phyloP scores from a whole-genome alignment of 225 moss, liverwort and hornwort genomes.

The Anthoceros angustus region DNA sequence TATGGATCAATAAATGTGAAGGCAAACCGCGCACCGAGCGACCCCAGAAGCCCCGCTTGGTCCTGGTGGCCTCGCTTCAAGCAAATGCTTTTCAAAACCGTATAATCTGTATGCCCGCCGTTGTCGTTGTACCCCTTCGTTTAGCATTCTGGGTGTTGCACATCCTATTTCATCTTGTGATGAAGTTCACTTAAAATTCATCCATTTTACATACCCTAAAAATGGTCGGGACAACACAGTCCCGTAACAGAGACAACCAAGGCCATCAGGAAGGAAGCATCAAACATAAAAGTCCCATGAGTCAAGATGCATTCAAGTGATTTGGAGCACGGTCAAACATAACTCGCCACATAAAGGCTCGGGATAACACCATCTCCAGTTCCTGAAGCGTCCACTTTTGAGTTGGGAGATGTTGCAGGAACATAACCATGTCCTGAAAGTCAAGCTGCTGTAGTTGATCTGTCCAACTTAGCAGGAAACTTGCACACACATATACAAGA shows the following conservation, averaged over 20 bases:
- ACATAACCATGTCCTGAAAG: constrained; percentile 97
- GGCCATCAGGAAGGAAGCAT: too few species aligned
- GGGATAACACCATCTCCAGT: constrained; percentile 87
- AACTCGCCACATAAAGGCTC: constrained; percentile 99
- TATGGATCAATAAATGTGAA: not conserved
- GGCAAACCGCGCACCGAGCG: not conserved
- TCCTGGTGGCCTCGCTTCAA: too few species aligned
- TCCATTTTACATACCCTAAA: too few species aligned
- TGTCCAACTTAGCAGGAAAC: constrained; percentile 94
- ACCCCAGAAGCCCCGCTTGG: too few species aligned
- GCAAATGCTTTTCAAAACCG: too few species aligned
- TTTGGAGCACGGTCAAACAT: constrained; percentile 97
- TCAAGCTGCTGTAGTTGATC: constrained; percentile 91
- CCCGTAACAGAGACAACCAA: too few species aligned
- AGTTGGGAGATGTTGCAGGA: constrained; percentile 88
- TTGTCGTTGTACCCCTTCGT: too few species aligned
- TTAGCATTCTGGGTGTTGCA: too few species aligned
- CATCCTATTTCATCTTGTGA: too few species aligned
- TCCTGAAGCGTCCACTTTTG: constrained; percentile 92
- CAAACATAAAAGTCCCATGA: not conserved
- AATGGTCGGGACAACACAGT: too few species aligned
- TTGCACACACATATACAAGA: constrained; percentile 92
- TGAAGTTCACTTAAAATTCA: too few species aligned
- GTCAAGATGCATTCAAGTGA: constrained; percentile 39
- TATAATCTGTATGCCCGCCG: too few species aligned